A percentile compares a stretch with the other conserved stretches of the same genome.
These are phyloP conservation scores for Grigorovia jiainica DNA, from an alignment of 805 yeast genomes.

Conservation along the genomic window DNA sequence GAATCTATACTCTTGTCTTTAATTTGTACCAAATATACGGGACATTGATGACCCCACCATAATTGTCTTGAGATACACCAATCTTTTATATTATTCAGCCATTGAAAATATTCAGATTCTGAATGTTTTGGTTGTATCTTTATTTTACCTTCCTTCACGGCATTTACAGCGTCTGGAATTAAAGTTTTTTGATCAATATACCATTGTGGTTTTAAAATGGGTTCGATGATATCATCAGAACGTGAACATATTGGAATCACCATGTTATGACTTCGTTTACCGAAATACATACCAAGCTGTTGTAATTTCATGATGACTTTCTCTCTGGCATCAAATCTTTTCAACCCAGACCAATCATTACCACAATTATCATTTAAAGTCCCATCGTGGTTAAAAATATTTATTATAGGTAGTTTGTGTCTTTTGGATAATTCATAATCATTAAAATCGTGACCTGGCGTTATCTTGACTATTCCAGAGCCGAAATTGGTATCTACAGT, in stretches of 20 bases:
- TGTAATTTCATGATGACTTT: constrained; percentile 70
- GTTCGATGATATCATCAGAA: constrained; percentile 95
- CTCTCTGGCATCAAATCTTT: constrained; percentile 87
- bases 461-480: constrained; percentile 98
- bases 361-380: constrained; percentile 83
- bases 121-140: constrained; percentile 77
- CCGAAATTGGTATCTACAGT: constrained; percentile 98
- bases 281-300: constrained; percentile 61
- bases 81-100: constrained; percentile 93
- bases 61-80: constrained; percentile 95
- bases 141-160: constrained; percentile 71
- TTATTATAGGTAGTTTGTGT: constrained; percentile 73
- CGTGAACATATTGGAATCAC: constrained; percentile 88
- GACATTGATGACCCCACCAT: constrained; percentile 98
- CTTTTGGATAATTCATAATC: constrained; percentile 94
- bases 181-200: constrained; percentile 86
- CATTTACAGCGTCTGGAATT: constrained; percentile 78
- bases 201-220: constrained; percentile 96
- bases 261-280: constrained; percentile 88
- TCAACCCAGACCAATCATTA: constrained; percentile 69
- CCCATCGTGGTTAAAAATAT: constrained; percentile 89
- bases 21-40: constrained; percentile 76
- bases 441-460: constrained; percentile 95
- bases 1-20: constrained; percentile 54
- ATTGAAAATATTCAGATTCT: constrained; percentile 82